These are phyloP conservation scores for Hypoxylon fragiforme DNA, from an alignment of 495 filamentous ascomycete species.

Conservation along the genomic window DNA sequence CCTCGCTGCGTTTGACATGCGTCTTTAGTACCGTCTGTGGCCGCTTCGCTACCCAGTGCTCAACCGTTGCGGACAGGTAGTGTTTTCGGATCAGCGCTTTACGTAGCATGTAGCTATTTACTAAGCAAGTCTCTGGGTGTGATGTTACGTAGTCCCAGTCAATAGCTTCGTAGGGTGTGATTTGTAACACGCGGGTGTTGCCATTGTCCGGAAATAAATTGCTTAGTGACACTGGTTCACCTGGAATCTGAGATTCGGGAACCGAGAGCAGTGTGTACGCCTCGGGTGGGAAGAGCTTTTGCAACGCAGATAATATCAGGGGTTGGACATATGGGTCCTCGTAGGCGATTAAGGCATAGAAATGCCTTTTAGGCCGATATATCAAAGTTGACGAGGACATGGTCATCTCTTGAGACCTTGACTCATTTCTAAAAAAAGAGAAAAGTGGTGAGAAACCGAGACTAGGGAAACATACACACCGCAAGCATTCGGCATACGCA, in stretches of 20 bases:
- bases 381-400: constrained; percentile 28
- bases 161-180: constrained; percentile 81
- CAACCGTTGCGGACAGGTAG: constrained; percentile 78
- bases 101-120: constrained; percentile 88
- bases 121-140: constrained; percentile 61
- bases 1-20: constrained; percentile 72
- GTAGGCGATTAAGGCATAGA: constrained; percentile 80
- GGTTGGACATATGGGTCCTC: constrained; percentile 85
- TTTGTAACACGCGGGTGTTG: constrained; percentile 67
- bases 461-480: constrained; percentile 3
- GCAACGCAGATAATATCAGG: constrained; percentile 72
- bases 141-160: constrained; percentile 74
- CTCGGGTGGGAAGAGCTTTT: constrained; percentile 57
- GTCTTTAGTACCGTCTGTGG: constrained; percentile 67
- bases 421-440: constrained; percentile 25
- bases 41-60: constrained; percentile 79
- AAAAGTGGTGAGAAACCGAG: constrained; percentile 28
- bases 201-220: constrained; percentile 38
- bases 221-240: constrained; percentile 38
- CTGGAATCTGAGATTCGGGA: constrained; percentile 13
- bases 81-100: constrained; percentile 98
- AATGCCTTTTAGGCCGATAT: constrained; percentile 37
- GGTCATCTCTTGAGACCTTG: constrained; percentile 14
- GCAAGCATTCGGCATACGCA: constrained; percentile 16
- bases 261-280: constrained; percentile 39